Conservation (phyloP, 2,329 filamentous ascomycete genomes). For the Fusarium subglutinans region DNA sequence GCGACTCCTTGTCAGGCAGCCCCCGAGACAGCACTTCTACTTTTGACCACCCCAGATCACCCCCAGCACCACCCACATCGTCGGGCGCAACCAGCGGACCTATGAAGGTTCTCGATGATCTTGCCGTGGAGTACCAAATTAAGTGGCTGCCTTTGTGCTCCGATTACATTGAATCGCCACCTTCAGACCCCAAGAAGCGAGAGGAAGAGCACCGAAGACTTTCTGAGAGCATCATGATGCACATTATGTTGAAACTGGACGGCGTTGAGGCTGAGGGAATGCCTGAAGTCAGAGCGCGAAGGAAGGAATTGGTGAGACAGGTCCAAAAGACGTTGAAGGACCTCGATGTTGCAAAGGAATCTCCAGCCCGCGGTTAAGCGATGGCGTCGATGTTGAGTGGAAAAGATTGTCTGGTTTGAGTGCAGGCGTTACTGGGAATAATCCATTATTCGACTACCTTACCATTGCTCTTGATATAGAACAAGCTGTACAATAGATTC, state of each 20-base stretch:
- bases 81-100: constrained; percentile 48
- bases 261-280: constrained; percentile 78
- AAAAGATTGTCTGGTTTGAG: constrained; percentile 33
- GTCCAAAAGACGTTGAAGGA: constrained; percentile 73
- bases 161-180: constrained; percentile 69
- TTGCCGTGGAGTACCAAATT: constrained; percentile 70
- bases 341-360: constrained; percentile 62
- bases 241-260: constrained; percentile 80
- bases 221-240: constrained; percentile 78
- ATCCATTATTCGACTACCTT: constrained; percentile 8
- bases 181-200: constrained; percentile 71
- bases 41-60: constrained; percentile 45
- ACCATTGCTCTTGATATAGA: constrained; percentile 38
- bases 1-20: constrained; percentile 52
- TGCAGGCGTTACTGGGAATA: constrained; percentile 37
- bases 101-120: constrained; percentile 70
- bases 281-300: constrained; percentile 67
- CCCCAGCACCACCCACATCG: constrained; percentile 29
- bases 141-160: constrained; percentile 73
- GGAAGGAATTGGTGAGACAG: constrained; percentile 78
- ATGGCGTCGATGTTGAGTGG: constrained; percentile 2
- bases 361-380: constrained; percentile 11
- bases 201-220: constrained; percentile 79
- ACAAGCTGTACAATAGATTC: constrained; percentile 44
- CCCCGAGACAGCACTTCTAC: constrained; percentile 56